Base-by-base conservation (phyloP, 208 protist species). In the Leishmania turanica region DNA sequence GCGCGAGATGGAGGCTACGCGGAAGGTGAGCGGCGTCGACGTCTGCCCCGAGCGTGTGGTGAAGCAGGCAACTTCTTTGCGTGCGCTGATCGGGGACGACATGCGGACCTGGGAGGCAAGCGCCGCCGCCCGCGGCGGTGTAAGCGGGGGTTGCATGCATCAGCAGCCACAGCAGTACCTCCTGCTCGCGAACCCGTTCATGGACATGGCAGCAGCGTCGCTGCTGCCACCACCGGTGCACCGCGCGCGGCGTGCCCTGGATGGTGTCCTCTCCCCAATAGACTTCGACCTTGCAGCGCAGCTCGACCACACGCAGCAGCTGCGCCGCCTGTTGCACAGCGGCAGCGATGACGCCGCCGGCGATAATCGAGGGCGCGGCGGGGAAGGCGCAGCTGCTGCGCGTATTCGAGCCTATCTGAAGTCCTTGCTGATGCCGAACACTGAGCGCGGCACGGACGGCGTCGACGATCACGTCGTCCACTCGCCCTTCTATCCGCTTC, bases 401-500 rank as follows among this genome's bases (percentile, higher is more conserved):
- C 74, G 58, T 19, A 40, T 77, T 21, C 74, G 74, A n/a, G n/a
- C 37, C 31, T 77, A 77, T 56, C 27, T 77, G 74, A 62, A 47
- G 34, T 0, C 0, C 4, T 51, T 31, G 56, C 37, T 60, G 74
- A 60, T 66, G 56, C 54, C 74, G 34, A 58, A 77, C 74, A 51
- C 74, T 56, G 24, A 6, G 34, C 53, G 37, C 53, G 9, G 51
- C 27, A 45, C 72, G 1, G 72, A 54, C 51, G 17, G 51, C 31
- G 53, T 19, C 71, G 54, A 27, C n/a, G 31, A 34, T 37, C 34
- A 24, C 31, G 49, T 34, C 37, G 58, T 53, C 54, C 68, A 65
- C 74, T 80, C 78, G 47, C 82, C 82, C 24, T 60, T 85, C 49
- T 85, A 79, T 24, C 83, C 86, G 7, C 62, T 99, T 11, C 97